These are phyloP conservation scores for Cutaneotrichosporon arboriforme DNA, from an alignment of 1,284 basidiomycete species.

Conservation along the genomic window DNA sequence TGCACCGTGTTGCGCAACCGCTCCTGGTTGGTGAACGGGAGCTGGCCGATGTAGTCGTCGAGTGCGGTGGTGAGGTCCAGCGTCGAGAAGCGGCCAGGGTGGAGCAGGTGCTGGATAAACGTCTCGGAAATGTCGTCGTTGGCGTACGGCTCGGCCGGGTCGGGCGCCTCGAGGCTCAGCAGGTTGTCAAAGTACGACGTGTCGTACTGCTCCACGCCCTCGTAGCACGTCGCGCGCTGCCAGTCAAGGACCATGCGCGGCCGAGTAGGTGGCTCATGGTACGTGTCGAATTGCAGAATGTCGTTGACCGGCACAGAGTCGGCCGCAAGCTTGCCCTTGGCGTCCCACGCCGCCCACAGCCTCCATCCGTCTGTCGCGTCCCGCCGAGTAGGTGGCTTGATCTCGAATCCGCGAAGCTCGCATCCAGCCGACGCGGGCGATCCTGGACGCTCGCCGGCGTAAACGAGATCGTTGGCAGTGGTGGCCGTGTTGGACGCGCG, in stretches of 20 bases:
- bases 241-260: slow-evolving; percentile 30
- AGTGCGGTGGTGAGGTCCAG: slow-evolving; percentile 72
- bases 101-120: slow-evolving; percentile 74
- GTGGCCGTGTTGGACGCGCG: slow-evolving; percentile 28
- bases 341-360: slow-evolving; percentile 50
- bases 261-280: slow-evolving; percentile 20
- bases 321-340: slow-evolving; percentile 21
- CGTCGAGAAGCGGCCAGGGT: slow-evolving; percentile 78
- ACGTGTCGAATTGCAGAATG: slow-evolving; percentile 37
- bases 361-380: slow-evolving; percentile 40
- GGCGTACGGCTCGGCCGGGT: slow-evolving; percentile 45
- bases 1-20: slow-evolving; percentile 47
- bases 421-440: slow-evolving; percentile 26
- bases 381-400: slow-evolving; percentile 29
- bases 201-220: slow-evolving; percentile 62
- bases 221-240: slow-evolving; percentile 24
- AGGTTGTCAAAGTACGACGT: slow-evolving; percentile 81
- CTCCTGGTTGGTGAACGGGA: slow-evolving; percentile 31
- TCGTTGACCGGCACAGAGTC: slow-evolving; percentile 34
- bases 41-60: slow-evolving; percentile 69
- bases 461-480: slow-evolving; percentile 31
- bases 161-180: slow-evolving; percentile 59
- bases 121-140: slow-evolving; percentile 55
- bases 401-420: slow-evolving; percentile 46
- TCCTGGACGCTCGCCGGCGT: slow-evolving; percentile 34